Percentiles rank a stretch among this genome's conserved stretches.
phyloP scores from a whole-genome alignment of 495 filamentous ascomycete species.

The Penicillium desertorum region DNA sequence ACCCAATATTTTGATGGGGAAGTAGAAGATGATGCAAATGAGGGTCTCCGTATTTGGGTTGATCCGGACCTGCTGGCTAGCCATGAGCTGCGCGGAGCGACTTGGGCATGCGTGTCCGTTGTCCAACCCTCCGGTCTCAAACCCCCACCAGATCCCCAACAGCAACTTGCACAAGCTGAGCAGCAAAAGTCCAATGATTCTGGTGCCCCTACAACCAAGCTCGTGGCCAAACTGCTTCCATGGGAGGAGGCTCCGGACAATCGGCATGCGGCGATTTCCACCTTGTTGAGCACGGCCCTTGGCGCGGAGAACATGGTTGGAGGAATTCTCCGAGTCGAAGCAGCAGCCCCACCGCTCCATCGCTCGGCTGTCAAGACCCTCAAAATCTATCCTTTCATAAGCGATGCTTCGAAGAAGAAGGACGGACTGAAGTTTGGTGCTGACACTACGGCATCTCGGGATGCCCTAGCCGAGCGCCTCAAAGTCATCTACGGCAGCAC shows the following conservation, averaged over 20 bases:
- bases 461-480: slow-evolving; percentile 60
- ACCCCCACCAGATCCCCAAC: slow-evolving; percentile 70
- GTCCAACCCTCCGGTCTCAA: slow-evolving; percentile 79
- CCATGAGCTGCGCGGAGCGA: slow-evolving; percentile 68
- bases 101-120: slow-evolving; percentile 71
- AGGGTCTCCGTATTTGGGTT: slow-evolving; percentile 79
- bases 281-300: slow-evolving; percentile 68
- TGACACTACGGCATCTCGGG: slow-evolving; percentile 72
- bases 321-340: slow-evolving; percentile 81
- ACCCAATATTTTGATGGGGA: slow-evolving; percentile 71
- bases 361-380: slow-evolving; percentile 55
- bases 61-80: slow-evolving; percentile 70
- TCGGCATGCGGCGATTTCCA: slow-evolving; percentile 74
- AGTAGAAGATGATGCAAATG: slow-evolving; percentile 45
- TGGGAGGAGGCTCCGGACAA: slow-evolving; percentile 89
- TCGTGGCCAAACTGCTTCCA: slow-evolving; percentile 69
- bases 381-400: slow-evolving; percentile 76
- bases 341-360: slow-evolving; percentile 60
- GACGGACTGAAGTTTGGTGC: slow-evolving; percentile 84
- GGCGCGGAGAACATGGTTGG: slow-evolving; percentile 72
- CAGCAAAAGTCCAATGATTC: slow-evolving; percentile 51
- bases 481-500: slow-evolving; percentile 47
- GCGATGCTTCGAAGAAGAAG: slow-evolving; percentile 49
- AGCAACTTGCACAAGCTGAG: slow-evolving; percentile 62
- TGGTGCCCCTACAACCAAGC: slow-evolving; percentile 61